These are phyloP conservation scores for Anisodus tanguticus DNA, from an alignment of 257 asterid genomes.

Conservation along the genomic window DNA sequence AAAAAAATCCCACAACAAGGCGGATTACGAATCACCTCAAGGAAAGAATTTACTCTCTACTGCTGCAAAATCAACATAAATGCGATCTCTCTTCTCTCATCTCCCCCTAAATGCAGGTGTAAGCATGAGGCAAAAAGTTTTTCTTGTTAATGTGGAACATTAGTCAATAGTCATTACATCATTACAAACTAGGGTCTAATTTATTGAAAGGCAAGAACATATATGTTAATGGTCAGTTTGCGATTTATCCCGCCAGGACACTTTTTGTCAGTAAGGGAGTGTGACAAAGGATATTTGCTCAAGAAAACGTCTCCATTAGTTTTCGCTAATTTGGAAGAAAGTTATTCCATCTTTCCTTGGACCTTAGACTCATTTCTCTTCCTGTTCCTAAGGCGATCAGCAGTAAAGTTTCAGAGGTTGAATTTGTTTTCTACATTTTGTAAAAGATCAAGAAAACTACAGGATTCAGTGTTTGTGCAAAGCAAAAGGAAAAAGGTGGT, in stretches of 20 bases:
- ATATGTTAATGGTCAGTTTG: background rate
- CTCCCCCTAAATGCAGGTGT: background rate
- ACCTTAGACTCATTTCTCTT: background rate
- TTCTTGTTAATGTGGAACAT: slow-evolving; percentile 4
- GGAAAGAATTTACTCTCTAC: background rate
- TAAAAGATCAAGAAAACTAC: background rate
- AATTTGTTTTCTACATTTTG: slow-evolving; percentile 14
- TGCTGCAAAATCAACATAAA: slow-evolving; percentile 7
- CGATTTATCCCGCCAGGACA: background rate
- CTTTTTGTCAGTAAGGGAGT: background rate
- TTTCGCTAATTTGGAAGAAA: background rate
- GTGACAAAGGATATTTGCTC: background rate
- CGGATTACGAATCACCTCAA: background rate
- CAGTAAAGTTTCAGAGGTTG: background rate
- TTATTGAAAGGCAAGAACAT: background rate
- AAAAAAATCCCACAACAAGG: background rate
- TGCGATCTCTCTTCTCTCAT: background rate
- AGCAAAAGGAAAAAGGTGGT: background rate
- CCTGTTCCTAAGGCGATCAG: background rate
- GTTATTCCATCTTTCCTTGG: background rate
- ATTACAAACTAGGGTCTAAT: background rate
- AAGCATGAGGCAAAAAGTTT: background rate
- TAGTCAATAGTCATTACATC: background rate
- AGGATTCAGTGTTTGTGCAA: background rate
- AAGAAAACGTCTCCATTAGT: slow-evolving; percentile 19